A percentile compares a stretch with the other conserved stretches of the same genome.
phyloP scores from a whole-genome alignment of 2,329 filamentous ascomycete species.

The Arthrobotrys sphaeroides region DNA sequence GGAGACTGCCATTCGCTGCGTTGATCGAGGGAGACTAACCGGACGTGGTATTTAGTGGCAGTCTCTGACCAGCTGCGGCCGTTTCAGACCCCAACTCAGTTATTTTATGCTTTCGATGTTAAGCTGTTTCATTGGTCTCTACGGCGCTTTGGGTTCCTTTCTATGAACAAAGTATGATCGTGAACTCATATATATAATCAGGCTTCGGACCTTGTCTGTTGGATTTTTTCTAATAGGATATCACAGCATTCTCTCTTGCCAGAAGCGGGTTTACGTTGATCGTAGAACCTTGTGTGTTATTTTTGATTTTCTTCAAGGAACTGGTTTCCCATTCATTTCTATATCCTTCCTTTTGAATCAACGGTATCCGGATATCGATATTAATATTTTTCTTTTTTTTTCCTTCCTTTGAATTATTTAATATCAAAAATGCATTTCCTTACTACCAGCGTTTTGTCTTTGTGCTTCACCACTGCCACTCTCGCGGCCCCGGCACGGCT shows the following conservation, averaged over 20 bases:
- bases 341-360: no score
- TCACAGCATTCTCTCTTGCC: neutral
- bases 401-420: neutral
- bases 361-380: slow-evolving; percentile 8
- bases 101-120: slow-evolving; percentile 10
- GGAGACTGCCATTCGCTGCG: neutral
- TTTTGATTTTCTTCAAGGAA: neutral
- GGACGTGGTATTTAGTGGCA: slow-evolving; percentile 16
- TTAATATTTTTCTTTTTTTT: neutral
- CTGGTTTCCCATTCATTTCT: neutral
- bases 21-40: slow-evolving; percentile 9
- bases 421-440: slow-evolving; percentile 14
- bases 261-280: neutral
- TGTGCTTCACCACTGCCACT: slow-evolving; percentile 27
- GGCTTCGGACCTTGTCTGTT: neutral
- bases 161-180: neutral
- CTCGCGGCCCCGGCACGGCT: slow-evolving; percentile 23
- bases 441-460: slow-evolving; percentile 31
- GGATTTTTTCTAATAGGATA: neutral
- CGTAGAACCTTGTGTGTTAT: neutral
- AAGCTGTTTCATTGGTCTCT: slow-evolving; percentile 29
- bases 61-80: slow-evolving; percentile 27
- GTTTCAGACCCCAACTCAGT: slow-evolving; percentile 38
- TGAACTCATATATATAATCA: slow-evolving; percentile 18
- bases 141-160: neutral